Conservation (phyloP, 768 basidiomycete species). For the Xerocomellus dryophilus region DNA sequence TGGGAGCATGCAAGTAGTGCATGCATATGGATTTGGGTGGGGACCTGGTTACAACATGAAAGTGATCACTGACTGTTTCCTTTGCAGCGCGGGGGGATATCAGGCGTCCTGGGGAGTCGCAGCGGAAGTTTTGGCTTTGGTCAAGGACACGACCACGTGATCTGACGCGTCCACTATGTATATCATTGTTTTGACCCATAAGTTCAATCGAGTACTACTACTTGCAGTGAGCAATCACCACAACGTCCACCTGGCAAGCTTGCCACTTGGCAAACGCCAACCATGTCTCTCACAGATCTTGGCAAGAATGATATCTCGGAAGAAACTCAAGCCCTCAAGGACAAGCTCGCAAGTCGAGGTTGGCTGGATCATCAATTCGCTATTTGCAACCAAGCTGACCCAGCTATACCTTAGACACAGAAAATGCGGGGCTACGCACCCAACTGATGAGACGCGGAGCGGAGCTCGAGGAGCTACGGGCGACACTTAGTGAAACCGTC, state of each 20-base stretch:
- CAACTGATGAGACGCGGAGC: conserved; percentile 36
- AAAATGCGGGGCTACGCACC: conserved; percentile 33
- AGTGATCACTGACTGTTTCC: conserved; percentile 4
- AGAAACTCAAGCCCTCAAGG: conserved; percentile 36
- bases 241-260: conserved; percentile 11
- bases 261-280: conserved; percentile 16
- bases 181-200: conserved; percentile 26
- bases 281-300: conserved; percentile 39
- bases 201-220: neutral
- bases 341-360: conserved; percentile 38
- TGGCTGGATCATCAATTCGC: conserved; percentile 2
- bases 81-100: conserved; percentile 36
- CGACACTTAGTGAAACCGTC: conserved; percentile 35
- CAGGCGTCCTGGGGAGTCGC: conserved; percentile 45
- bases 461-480: conserved; percentile 35
- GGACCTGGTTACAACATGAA: conserved; percentile 3
- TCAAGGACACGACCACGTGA: conserved; percentile 35
- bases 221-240: neutral
- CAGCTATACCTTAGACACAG: conserved; percentile 29
- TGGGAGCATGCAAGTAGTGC: conserved; percentile 40
- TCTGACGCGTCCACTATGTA: conserved; percentile 27
- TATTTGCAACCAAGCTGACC: conserved; percentile 4
- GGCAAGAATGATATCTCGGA: conserved; percentile 41
- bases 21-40: conserved; percentile 62
- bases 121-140: conserved; percentile 35